Conservation (phyloP, 2,329 filamentous ascomycete genomes). For the Biscogniauxia mediterranea region DNA sequence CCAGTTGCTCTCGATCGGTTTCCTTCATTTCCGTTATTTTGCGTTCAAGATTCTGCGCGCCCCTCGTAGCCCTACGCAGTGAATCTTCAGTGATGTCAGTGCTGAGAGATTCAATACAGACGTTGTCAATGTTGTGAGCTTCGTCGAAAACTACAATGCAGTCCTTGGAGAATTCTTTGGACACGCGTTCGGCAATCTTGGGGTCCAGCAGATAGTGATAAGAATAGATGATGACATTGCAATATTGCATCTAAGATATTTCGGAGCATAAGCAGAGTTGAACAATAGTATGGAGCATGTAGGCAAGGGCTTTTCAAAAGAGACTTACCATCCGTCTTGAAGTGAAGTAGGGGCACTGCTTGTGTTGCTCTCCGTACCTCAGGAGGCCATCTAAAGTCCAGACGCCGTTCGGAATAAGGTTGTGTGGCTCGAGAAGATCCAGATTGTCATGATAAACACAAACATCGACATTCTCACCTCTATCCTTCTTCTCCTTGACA, state of each 20-base stretch:
- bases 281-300: not conserved
- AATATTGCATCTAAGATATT: conserved; percentile 79
- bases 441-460: conserved; percentile 99
- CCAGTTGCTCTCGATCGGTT: conserved; percentile 91
- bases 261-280: conserved; percentile 10
- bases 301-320: not conserved
- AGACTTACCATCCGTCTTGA: conserved; percentile 79
- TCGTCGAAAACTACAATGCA: conserved; percentile 99
- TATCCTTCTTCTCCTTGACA: conserved; percentile 95
- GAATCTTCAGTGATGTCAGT: conserved; percentile 97
- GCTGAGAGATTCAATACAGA: conserved; percentile 95
- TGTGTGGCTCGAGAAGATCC: conserved; percentile 90
- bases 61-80: conserved; percentile 82
- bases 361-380: conserved; percentile 88
- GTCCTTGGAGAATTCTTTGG: conserved; percentile 93
- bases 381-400: conserved; percentile 92
- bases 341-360: conserved; percentile 97
- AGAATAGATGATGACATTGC: conserved; percentile 99
- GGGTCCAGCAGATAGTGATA: conserved; percentile 98
- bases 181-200: conserved; percentile 95
- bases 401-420: conserved; percentile 88
- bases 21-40: conserved; percentile 93
- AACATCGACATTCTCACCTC: conserved; percentile 88
- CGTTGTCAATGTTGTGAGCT: conserved; percentile 99
- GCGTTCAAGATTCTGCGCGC: conserved; percentile 84